phyloP scores from a whole-genome alignment of 345 rosid species.

The Gynandropsis gynandra region DNA sequence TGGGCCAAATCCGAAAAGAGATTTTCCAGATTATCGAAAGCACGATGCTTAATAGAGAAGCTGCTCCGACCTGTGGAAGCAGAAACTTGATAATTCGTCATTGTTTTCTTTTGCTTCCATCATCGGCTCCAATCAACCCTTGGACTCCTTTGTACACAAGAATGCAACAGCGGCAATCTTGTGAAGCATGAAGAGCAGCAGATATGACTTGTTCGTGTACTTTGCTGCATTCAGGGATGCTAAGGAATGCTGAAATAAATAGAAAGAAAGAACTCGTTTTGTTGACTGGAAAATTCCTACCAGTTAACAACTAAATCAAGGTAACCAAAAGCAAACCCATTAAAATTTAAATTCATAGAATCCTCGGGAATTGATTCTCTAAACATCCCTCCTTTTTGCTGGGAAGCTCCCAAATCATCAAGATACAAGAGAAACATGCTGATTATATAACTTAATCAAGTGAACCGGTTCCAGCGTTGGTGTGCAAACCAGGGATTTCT shows the following conservation, averaged over 20 bases:
- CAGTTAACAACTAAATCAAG: conserved; percentile 1
- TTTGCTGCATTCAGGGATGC: conserved; percentile 67
- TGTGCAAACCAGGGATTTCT: too few species aligned
- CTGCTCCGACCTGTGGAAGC: conserved; percentile 89
- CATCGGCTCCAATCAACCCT: conserved; percentile 58
- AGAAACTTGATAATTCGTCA: conserved; percentile 42
- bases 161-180: conserved; percentile 53
- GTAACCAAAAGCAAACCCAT: conserved; percentile 11
- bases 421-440: neutral
- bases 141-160: conserved; percentile 83
- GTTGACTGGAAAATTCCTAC: neutral
- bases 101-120: conserved; percentile 43
- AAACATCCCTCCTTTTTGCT: neutral
- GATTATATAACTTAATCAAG: too few species aligned
- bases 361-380: neutral
- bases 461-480: too few species aligned
- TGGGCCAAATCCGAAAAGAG: conserved; percentile 70
- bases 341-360: neutral
- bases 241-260: conserved; percentile 38
- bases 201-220: conserved; percentile 70
- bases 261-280: conserved; percentile 1
- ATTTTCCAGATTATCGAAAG: conserved; percentile 88
- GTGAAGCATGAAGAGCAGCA: conserved; percentile 66
- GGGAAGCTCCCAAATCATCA: neutral
- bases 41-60: conserved; percentile 67